phyloP scores from a whole-genome alignment of 1,284 basidiomycete species.

The Pisolithus thermaeus region DNA sequence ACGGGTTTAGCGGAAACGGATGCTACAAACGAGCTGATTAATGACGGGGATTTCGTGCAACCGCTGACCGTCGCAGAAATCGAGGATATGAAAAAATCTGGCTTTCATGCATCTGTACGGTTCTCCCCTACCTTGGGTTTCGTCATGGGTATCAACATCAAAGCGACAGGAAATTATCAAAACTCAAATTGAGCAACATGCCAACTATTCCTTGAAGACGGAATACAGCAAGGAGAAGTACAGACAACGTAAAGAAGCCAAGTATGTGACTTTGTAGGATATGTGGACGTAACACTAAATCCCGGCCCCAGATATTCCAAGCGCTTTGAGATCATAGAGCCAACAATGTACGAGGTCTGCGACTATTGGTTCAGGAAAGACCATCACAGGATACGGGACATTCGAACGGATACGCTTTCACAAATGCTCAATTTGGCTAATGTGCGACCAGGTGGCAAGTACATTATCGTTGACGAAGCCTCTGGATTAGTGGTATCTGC shows the following conservation, averaged over 20 bases:
- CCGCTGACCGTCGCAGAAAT: constrained; percentile 80
- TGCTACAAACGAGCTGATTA: constrained; percentile 86
- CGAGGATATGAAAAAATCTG: constrained; percentile 70
- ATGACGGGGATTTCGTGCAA: constrained; percentile 74
- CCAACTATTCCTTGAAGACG: constrained; percentile 86
- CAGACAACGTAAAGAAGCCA: constrained; percentile 89
- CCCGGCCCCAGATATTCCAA: constrained; percentile 68
- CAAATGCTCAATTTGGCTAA: constrained; percentile 85
- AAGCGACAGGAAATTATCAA: constrained; percentile 80
- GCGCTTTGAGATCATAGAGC: constrained; percentile 83
- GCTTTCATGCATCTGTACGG: constrained; percentile 66
- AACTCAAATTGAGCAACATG: constrained; percentile 86
- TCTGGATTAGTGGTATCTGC: constrained; percentile 87
- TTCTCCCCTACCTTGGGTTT: constrained; percentile 5
- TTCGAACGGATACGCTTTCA: constrained; percentile 85
- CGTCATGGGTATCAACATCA: constrained; percentile 7
- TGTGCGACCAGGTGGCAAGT: constrained; percentile 80
- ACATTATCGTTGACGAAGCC: constrained; percentile 89
- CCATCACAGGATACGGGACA: constrained; percentile 73
- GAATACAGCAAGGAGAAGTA: constrained; percentile 98
- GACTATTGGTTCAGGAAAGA: constrained; percentile 87
- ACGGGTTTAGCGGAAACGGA: constrained; percentile 72
- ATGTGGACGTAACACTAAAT: constrained; percentile 4
- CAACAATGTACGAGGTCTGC: constrained; percentile 84
- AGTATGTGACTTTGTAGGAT: constrained; percentile 46